Evolutionary conservation across 148 eudicot species (phyloP).

Genomic region (Camellia sinensis): DNA sequence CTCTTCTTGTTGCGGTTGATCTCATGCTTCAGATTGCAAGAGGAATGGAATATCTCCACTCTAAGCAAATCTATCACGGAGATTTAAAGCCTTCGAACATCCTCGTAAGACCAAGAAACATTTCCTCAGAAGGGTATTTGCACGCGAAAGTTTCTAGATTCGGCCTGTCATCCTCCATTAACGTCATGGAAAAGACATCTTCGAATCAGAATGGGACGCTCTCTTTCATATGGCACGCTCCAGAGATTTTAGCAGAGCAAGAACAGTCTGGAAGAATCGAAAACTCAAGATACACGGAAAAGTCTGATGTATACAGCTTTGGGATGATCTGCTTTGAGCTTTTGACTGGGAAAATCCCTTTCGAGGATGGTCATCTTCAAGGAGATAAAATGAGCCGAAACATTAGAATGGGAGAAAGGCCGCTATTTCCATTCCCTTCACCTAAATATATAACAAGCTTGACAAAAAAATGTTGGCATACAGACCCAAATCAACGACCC

Average conservation of each 20-base stretch:
- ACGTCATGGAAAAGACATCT: slow-evolving; percentile 25
- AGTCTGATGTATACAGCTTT: slow-evolving; percentile 78
- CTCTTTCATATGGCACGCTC: slow-evolving; percentile 70
- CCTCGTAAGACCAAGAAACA: slow-evolving; percentile 42
- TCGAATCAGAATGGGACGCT: slow-evolving; percentile 29
- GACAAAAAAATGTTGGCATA: slow-evolving; percentile 75
- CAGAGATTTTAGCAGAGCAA: slow-evolving; percentile 58
- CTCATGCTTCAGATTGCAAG: slow-evolving; percentile 83
- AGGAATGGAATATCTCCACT: slow-evolving; percentile 88
- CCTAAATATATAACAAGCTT: slow-evolving; percentile 57
- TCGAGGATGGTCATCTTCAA: slow-evolving; percentile 74
- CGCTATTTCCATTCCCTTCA: slow-evolving; percentile 64
- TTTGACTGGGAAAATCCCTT: slow-evolving; percentile 74
- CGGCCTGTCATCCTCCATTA: slow-evolving; percentile 39
- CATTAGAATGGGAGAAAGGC: slow-evolving; percentile 70
- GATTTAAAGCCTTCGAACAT: slow-evolving; percentile 65
- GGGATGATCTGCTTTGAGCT: slow-evolving; percentile 84
- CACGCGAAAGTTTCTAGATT: slow-evolving; percentile 63
- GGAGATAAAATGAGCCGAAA: slow-evolving; percentile 76
- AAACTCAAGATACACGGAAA: slow-evolving; percentile 40
- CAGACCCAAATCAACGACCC: slow-evolving; percentile 60
- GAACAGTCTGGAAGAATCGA: slow-evolving; percentile 30
- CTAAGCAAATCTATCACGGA: slow-evolving; percentile 64
- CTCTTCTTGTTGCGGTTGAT: slow-evolving; percentile 60
- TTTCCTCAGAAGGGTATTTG: slow-evolving; percentile 40